Percentiles rank a stretch among this genome's conserved stretches.
phyloP scores from a whole-genome alignment of 1,139 yeast genomes.

The Suhomyces maxii region DNA sequence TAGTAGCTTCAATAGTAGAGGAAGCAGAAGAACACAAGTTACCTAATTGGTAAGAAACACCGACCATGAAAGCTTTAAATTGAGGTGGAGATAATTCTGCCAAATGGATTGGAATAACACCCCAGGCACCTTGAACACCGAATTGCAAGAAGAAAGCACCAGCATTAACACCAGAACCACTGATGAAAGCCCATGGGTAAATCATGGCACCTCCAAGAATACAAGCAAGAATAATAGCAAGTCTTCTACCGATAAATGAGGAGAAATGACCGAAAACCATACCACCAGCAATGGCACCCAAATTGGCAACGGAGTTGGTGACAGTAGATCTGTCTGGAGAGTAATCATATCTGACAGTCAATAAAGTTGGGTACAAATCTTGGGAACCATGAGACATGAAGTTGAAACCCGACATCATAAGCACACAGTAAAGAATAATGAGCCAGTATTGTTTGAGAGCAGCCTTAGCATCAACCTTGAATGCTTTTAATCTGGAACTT shows the following conservation, averaged over 20 bases:
- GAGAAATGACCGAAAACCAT: slow-evolving; percentile 60
- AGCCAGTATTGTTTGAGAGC: slow-evolving; percentile 41
- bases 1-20: slow-evolving; percentile 75
- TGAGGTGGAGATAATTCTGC: slow-evolving; percentile 76
- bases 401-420: slow-evolving; percentile 45
- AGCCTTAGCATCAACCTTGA: slow-evolving; percentile 24
- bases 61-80: slow-evolving; percentile 70
- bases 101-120: slow-evolving; percentile 76
- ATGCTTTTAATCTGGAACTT: slow-evolving; percentile 14
- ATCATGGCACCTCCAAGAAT: slow-evolving; percentile 64
- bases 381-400: slow-evolving; percentile 76
- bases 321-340: slow-evolving; percentile 57
- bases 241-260: slow-evolving; percentile 60
- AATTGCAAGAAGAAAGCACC: slow-evolving; percentile 78
- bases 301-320: slow-evolving; percentile 66
- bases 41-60: slow-evolving; percentile 81
- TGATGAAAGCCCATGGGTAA: slow-evolving; percentile 72
- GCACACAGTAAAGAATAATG: slow-evolving; percentile 33
- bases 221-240: slow-evolving; percentile 52
- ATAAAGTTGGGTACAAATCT: slow-evolving; percentile 68
- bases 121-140: slow-evolving; percentile 88
- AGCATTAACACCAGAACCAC: slow-evolving; percentile 61
- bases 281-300: slow-evolving; percentile 73
- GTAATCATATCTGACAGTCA: slow-evolving; percentile 54
- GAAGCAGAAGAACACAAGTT: slow-evolving; percentile 82